phyloP scores from a whole-genome alignment of 139 green algal genomes.

The Chlamydomonas sp. region DNA sequence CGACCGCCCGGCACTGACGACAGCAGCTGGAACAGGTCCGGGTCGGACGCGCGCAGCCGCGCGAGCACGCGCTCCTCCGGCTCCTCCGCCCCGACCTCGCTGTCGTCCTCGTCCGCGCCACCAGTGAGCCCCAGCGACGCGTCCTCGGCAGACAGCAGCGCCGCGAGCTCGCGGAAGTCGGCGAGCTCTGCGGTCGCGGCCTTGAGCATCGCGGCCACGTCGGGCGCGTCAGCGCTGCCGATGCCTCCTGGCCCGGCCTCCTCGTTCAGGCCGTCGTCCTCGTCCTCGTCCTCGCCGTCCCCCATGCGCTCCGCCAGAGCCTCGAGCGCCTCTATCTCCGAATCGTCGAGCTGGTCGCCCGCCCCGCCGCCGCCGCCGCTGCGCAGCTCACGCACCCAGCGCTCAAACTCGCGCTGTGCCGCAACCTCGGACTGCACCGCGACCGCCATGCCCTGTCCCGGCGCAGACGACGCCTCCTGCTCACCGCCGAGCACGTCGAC shows the following conservation, averaged over 20 bases:
- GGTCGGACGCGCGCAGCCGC: constrained; percentile 5
- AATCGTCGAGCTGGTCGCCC: neutral
- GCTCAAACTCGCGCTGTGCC: neutral
- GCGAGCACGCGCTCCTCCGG: constrained; percentile 9
- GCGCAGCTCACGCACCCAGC: constrained; percentile 3
- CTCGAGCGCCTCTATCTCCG: constrained; percentile 1
- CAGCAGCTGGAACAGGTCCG: constrained; percentile 21
- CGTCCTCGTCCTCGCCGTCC: neutral
- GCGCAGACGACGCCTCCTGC: neutral
- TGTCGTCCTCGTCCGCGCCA: neutral
- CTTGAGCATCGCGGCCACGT: neutral
- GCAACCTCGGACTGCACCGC: neutral
- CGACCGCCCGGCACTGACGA: neutral
- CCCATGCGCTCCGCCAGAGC: neutral
- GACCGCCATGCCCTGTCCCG: neutral
- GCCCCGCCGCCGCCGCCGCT: neutral
- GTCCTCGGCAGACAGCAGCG: constrained; percentile 5
- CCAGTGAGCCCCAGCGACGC: neutral
- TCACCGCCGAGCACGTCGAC: neutral
- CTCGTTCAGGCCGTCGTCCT: neutral
- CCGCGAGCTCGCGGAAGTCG: constrained; percentile 3
- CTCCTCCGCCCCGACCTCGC: neutral
- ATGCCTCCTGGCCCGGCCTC: neutral
- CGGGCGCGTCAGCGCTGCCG: neutral
- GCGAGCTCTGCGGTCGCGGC: neutral